Evolutionary conservation across 2,329 filamentous ascomycete species (phyloP), one percentile per base, ranked within the genome.

Genomic region (Trichoderma afroharzianum): DNA sequence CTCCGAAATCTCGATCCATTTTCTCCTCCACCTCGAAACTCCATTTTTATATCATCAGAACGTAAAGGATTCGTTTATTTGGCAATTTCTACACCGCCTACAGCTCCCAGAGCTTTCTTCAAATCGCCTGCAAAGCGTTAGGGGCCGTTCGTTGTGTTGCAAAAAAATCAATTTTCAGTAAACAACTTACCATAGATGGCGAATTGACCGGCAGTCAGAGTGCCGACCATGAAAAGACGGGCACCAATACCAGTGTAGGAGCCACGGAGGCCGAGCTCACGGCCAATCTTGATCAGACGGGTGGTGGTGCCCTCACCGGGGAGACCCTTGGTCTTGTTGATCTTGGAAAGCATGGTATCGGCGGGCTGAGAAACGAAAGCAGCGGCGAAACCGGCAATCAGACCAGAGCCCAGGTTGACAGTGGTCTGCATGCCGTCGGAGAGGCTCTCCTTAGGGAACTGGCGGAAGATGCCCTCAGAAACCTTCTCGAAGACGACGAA

Each of bases 401-500:
- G 80, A 82, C 83, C 83, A 72, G 83, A 82, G 77, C 82, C 82
- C 88, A 97, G 87, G 90, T 97, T 96, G 86, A 93, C 89, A 82
- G 85, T 84, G 76, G 93, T 97, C 87, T 95, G 92, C 78, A 87
- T 86, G 79, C 87, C 87, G 79, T 88, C 84, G 79, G 91, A 91
- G 77, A 92, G 83, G 72, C 85, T 86, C 79, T 87, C 84, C 88
- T 95, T 95, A 88, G 93, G 91, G 81, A 92, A 83, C 68, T 80
- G 74, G 77, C 85, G 82, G 88, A 91, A 95, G 85, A 93, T 83
- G 76, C 87, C 79, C 86, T 96, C 93, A 78, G 90, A 86, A 78
- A 94, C 92, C 88, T 95, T 95, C 86, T 97, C 93, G 89, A 90
- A 96, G 79, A 95, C 93, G 84, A 95, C 93, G 86, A 97, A 97